Percentiles rank a stretch among this genome's conserved stretches.
These are phyloP conservation scores for Aspergillus melleus DNA, from an alignment of 2,329 filamentous ascomycete genomes.

Conservation along the genomic window DNA sequence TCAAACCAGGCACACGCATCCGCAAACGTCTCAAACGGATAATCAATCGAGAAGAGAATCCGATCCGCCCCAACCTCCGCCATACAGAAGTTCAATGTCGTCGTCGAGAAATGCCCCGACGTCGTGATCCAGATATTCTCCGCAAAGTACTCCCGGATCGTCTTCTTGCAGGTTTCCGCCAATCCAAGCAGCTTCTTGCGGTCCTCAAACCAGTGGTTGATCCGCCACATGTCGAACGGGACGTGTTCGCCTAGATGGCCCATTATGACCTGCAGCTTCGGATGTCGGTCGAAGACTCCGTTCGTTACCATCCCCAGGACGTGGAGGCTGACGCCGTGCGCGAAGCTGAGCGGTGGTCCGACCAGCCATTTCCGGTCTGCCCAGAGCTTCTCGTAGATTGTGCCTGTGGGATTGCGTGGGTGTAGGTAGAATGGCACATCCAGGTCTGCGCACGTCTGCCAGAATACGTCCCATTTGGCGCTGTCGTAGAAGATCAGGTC, in stretches of 20 bases:
- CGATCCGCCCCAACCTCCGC: constrained; percentile 41
- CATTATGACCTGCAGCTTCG: constrained; percentile 49
- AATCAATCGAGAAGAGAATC: constrained; percentile 45
- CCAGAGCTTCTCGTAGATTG: constrained; percentile 59
- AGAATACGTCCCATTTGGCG: constrained; percentile 60
- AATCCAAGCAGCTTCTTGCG: constrained; percentile 38
- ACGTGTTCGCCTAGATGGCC: constrained; percentile 52
- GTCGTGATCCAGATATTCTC: constrained; percentile 47
- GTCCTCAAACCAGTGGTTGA: constrained; percentile 45
- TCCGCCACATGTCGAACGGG: constrained; percentile 53
- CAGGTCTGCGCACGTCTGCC: constrained; percentile 57
- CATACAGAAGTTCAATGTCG: constrained; percentile 41
- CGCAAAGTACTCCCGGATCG: constrained; percentile 46
- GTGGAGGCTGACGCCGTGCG: constrained; percentile 60
- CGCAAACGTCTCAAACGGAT: constrained; percentile 41
- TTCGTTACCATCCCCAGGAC: constrained; percentile 54
- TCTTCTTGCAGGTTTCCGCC: constrained; percentile 44
- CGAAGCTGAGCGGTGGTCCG: constrained; percentile 60
- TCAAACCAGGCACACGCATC: constrained; percentile 49
- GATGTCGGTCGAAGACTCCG: constrained; percentile 52
- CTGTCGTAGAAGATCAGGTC: constrained; percentile 66
- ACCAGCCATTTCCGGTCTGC: constrained; percentile 60
- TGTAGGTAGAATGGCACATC: constrained; percentile 67
- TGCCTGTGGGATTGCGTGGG: constrained; percentile 58
- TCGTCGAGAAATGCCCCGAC: constrained; percentile 42